Base-by-base conservation (phyloP, 2,329 filamentous ascomycete species). In the Fusarium illudens region DNA sequence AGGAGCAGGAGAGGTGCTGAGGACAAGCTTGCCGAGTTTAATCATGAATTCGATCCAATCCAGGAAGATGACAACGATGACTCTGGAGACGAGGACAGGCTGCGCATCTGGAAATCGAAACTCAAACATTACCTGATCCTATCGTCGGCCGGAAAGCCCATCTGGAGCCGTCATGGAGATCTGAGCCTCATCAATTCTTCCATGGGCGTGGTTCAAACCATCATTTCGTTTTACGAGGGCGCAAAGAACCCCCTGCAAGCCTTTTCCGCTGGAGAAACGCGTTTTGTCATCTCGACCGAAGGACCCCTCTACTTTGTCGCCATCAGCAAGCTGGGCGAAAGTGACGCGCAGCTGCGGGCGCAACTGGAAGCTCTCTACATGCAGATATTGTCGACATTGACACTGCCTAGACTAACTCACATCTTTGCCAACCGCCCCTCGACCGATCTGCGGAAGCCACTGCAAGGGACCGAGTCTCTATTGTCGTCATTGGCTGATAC, bases 61-160 rank as follows among this genome's bases (percentile, higher is more conserved):
- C 90, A 89, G 1, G 86, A 89, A 7, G 84, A 82, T 27, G 70
- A 74, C 7, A 75, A 79, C 57, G 77, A 79, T 48, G 76, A 79
- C 32, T 76, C 80, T 62, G 79, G 77, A 48, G 86, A 88, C 56
- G 87, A 90, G 48, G 80, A 84, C 48, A 82, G 93, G 25, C 83
- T 97, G 37, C 81, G 83, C 15, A 84, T 89, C 67, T 99, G 94
- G 94, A 96, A 94, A 76, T 88, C 91, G 34, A 98, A 98, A 81
- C 85, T 94, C 66, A 99, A 99, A 79, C 96, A 99, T 79, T 99
- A 97, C 78, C 89, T 99, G 80, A 97, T 99, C 73, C 83, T 99
- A 2, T 98, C 96, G 3, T 95, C 94, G 13, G 95, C 96, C 10
- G 96, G 96, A 19, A 99, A 99, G 78, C 96, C 96, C 11, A 96